phyloP scores from a whole-genome alignment of 2,329 filamentous ascomycete species.

The Lachnellula cervina region DNA sequence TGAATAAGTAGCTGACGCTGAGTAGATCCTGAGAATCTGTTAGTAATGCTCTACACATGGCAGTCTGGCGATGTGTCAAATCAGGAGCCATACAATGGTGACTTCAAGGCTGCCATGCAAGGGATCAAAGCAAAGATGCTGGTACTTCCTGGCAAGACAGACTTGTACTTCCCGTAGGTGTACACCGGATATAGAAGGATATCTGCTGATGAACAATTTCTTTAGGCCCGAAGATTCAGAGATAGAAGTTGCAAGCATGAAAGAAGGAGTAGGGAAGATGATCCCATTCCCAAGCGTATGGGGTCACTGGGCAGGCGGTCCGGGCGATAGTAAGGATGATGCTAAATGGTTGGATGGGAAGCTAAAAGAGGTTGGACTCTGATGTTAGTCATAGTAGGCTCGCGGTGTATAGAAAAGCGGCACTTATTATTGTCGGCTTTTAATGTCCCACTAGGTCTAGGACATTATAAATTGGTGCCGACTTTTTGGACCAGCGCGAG shows the following conservation, averaged over 20 bases:
- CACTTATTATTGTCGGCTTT: too few relatives aligned
- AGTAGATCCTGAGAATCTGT: conserved; percentile 65
- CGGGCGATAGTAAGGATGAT: conserved; percentile 66
- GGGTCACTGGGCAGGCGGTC: conserved; percentile 65
- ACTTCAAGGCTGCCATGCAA: conserved; percentile 61
- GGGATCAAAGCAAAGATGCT: conserved; percentile 68
- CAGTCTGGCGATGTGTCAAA: conserved; percentile 66
- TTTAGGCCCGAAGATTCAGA: conserved; percentile 68
- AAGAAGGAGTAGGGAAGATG: conserved; percentile 50
- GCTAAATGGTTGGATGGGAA: conserved; percentile 64
- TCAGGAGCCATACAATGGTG: conserved; percentile 62
- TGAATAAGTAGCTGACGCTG: not conserved
- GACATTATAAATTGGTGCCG: too few relatives aligned
- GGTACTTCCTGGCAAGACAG: conserved; percentile 67
- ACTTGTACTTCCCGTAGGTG: conserved; percentile 70
- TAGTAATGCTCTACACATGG: conserved; percentile 75
- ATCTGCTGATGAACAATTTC: conserved; percentile 2
- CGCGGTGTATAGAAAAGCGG: not conserved
- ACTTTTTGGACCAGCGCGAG: too few relatives aligned
- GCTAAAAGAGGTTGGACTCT: conserved; percentile 23
- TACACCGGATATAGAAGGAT: not conserved
- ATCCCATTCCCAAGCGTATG: conserved; percentile 56
- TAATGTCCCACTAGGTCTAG: too few relatives aligned
- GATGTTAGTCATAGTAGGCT: not conserved
- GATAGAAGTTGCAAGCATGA: conserved; percentile 64